Conservation (phyloP, 129 eudicot genomes). For the Apium graveolens region DNA sequence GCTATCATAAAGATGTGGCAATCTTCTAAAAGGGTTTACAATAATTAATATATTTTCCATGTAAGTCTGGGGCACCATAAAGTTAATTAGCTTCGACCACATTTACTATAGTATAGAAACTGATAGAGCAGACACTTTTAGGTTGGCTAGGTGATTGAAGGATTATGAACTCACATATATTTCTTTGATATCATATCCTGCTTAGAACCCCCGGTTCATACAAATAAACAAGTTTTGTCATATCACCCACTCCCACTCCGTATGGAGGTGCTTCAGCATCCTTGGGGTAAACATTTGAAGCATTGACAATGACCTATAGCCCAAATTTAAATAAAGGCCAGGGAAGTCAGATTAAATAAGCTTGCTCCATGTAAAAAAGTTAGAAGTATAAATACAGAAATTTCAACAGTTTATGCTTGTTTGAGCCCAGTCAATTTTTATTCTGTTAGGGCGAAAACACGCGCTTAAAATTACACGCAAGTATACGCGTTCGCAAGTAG, state of each 20-base stretch:
- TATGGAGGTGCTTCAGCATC: slow-evolving; percentile 96
- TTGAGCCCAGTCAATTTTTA: too few relatives aligned
- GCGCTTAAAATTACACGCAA: too few relatives aligned
- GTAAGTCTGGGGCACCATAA: slow-evolving; percentile 58
- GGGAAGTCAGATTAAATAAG: neutral
- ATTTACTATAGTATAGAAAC: neutral
- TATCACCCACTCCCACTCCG: slow-evolving; percentile 99
- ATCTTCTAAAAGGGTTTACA: slow-evolving; percentile 87
- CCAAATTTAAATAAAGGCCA: slow-evolving; percentile 10
- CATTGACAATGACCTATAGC: slow-evolving; percentile 62
- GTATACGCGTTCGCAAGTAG: too few relatives aligned
- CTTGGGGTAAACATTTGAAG: slow-evolving; percentile 80
- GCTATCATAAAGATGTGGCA: slow-evolving; percentile 90
- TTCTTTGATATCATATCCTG: slow-evolving; percentile 98
- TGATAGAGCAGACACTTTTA: neutral
- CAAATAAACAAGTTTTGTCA: slow-evolving; percentile 97
- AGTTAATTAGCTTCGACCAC: slow-evolving; percentile 14
- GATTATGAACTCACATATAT: slow-evolving; percentile 63
- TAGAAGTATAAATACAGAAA: neutral
- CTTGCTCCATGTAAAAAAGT: neutral
- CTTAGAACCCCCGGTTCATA: slow-evolving; percentile 96
- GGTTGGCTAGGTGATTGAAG: neutral
- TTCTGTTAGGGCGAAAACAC: too few relatives aligned
- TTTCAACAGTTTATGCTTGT: too few relatives aligned
- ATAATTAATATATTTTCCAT: slow-evolving; percentile 93